A percentile compares a stretch with the other conserved stretches of the same genome.
Conservation (phyloP, 2,329 filamentous ascomycete species). For the Colletotrichum zoysiae region DNA sequence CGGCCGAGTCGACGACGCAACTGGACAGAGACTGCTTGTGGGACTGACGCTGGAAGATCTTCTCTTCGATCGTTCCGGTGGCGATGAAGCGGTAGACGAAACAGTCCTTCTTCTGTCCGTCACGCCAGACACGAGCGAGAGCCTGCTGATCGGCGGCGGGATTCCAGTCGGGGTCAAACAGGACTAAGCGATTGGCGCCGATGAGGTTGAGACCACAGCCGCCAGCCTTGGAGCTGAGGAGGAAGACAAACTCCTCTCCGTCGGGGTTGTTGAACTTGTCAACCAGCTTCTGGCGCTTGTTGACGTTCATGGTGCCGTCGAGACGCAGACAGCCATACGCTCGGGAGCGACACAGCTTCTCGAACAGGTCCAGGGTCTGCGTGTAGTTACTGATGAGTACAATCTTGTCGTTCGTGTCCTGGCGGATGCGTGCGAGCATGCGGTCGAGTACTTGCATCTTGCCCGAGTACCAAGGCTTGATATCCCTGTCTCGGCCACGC, state of each 20-base stretch:
- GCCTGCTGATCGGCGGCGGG: constrained; percentile 98
- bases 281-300: constrained; percentile 95
- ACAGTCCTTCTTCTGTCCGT: constrained; percentile 98
- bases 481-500: constrained; percentile 88
- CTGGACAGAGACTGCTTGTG: constrained; percentile 98
- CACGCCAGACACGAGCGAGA: constrained; percentile 96
- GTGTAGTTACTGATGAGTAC: constrained; percentile 99
- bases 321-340: constrained; percentile 89
- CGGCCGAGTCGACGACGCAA: constrained; percentile 94
- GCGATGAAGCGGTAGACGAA: constrained; percentile 99
- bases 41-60: constrained; percentile 98
- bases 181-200: constrained; percentile 91
- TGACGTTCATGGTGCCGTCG: constrained; percentile 98
- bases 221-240: constrained; percentile 96
- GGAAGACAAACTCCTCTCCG: constrained; percentile 90
- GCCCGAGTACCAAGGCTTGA: constrained; percentile 96
- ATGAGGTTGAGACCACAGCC: constrained; percentile 97
- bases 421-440: constrained; percentile 95
- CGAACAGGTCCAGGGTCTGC: constrained; percentile 94
- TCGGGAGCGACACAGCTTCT: constrained; percentile 86
- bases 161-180: constrained; percentile 99
- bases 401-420: constrained; percentile 99
- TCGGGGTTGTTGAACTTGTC: constrained; percentile 97
- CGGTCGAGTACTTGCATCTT: constrained; percentile 99
- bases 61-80: constrained; percentile 97